Evolutionary conservation across 2,329 filamentous ascomycete genomes (phyloP).

Genomic region (Aspergillus tubingensis): DNA sequence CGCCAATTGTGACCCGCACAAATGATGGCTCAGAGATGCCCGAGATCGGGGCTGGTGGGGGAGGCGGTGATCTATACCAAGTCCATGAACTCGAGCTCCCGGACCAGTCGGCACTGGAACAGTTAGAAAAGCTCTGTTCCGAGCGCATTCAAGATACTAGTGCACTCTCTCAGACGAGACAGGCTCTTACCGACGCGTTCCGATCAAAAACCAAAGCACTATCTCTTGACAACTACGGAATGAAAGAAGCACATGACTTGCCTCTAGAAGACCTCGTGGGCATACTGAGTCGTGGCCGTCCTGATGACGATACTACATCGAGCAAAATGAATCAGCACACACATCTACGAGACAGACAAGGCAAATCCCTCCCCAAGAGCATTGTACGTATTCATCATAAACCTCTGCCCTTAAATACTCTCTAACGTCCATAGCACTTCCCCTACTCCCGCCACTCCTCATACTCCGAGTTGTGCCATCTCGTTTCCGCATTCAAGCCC

Average conservation of each 20-base stretch:
- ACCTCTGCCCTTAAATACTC: not conserved
- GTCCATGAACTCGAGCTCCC: conserved; percentile 66
- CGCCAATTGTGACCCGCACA: conserved; percentile 70
- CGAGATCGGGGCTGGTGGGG: conserved; percentile 78
- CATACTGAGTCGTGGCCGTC: conserved; percentile 31
- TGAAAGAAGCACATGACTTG: conserved; percentile 41
- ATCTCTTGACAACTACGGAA: conserved; percentile 40
- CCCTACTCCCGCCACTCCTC: conserved; percentile 91
- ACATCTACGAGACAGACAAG: conserved; percentile 2
- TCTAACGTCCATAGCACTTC: conserved; percentile 55
- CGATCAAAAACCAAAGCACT: conserved; percentile 37
- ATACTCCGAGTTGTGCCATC: conserved; percentile 72
- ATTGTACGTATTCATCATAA: conserved; percentile 33
- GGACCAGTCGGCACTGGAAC: conserved; percentile 50
- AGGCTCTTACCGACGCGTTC: conserved; percentile 35
- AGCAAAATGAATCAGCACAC: not conserved
- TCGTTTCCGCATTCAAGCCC: conserved; percentile 69
- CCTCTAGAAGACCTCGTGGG: conserved; percentile 38
- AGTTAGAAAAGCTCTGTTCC: conserved; percentile 57
- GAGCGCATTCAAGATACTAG: conserved; percentile 36
- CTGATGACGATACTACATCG: conserved; percentile 1
- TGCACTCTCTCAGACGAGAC: conserved; percentile 30
- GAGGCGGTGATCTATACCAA: conserved; percentile 71
- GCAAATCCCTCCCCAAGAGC: conserved; percentile 26
- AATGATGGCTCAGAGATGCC: conserved; percentile 62